These are phyloP conservation scores for Trichoderma sp. DNA, from an alignment of 2,329 filamentous ascomycete genomes.

Conservation along the genomic window DNA sequence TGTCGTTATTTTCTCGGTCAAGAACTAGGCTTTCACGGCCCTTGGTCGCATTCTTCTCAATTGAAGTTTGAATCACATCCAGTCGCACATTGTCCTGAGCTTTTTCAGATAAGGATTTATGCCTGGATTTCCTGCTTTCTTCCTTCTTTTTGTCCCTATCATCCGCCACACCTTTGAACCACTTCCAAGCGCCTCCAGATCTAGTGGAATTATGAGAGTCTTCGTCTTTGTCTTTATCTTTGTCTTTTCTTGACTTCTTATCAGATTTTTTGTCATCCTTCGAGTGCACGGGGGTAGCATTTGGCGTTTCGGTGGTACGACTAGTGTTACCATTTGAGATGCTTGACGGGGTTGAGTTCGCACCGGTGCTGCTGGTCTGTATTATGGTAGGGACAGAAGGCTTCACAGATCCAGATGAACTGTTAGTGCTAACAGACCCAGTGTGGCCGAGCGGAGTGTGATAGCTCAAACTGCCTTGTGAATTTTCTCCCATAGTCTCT, in stretches of 20 bases:
- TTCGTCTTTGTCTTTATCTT: slow-evolving; percentile 65
- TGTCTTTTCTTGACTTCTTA: slow-evolving; percentile 75
- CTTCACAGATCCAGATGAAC: slow-evolving; percentile 16
- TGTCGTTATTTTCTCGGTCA: slow-evolving; percentile 73
- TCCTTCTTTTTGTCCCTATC: slow-evolving; percentile 63
- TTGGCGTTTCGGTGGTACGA: slow-evolving; percentile 76
- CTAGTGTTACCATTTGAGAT: slow-evolving; percentile 66
- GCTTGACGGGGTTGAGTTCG: slow-evolving; percentile 52
- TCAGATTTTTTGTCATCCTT: slow-evolving; percentile 72
- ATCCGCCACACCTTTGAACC: slow-evolving; percentile 77
- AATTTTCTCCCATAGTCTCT: slow-evolving; percentile 36
- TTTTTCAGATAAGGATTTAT: slow-evolving; percentile 58
- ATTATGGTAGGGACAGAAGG: slow-evolving; percentile 26
- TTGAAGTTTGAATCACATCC: slow-evolving; percentile 84
- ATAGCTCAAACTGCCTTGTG: background rate
- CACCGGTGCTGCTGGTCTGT: slow-evolving; percentile 34
- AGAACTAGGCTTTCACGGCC: slow-evolving; percentile 82
- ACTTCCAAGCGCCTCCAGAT: slow-evolving; percentile 69
- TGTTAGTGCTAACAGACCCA: background rate
- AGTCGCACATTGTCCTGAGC: slow-evolving; percentile 77
- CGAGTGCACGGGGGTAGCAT: slow-evolving; percentile 68
- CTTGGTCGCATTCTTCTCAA: slow-evolving; percentile 66
- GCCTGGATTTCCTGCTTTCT: slow-evolving; percentile 68
- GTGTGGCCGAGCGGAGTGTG: background rate
- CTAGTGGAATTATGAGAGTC: slow-evolving; percentile 64